A percentile compares a stretch with the other conserved stretches of the same genome.
These are phyloP conservation scores for Aspergillus costaricaensis DNA, from an alignment of 2,329 filamentous ascomycete species.

Conservation along the genomic window DNA sequence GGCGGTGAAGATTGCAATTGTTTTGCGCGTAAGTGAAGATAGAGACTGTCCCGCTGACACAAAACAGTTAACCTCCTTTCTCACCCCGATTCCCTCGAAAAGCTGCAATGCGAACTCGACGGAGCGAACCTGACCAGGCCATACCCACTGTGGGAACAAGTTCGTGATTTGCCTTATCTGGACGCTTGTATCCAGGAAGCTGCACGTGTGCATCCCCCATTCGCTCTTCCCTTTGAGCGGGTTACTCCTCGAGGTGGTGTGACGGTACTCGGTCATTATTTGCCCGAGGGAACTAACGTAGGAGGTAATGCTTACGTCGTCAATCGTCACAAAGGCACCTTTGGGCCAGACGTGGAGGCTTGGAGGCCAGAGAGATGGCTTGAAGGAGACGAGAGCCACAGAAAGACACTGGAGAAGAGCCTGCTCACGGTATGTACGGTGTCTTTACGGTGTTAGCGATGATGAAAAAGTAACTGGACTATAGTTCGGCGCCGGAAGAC, in stretches of 20 bases:
- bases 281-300: slow-evolving; percentile 16
- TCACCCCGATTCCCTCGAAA: slow-evolving; percentile 22
- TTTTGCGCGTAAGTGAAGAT: no score
- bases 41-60: neutral
- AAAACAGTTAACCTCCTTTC: slow-evolving; percentile 21
- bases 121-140: neutral
- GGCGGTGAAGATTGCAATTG: no score
- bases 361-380: slow-evolving; percentile 34
- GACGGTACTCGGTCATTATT: slow-evolving; percentile 4
- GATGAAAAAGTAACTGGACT: neutral
- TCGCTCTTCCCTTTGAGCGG: slow-evolving; percentile 25
- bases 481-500: neutral
- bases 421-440: neutral
- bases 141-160: slow-evolving; percentile 14
- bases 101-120: slow-evolving; percentile 21
- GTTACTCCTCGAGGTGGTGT: slow-evolving; percentile 10
- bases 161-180: slow-evolving; percentile 45
- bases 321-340: slow-evolving; percentile 21
- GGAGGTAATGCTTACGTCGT: slow-evolving; percentile 21
- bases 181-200: slow-evolving; percentile 55
- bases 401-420: neutral
- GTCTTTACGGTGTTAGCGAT: no score
- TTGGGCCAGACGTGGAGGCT: slow-evolving; percentile 23
- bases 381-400: neutral
- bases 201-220: slow-evolving; percentile 45